These are phyloP conservation scores for Podospora fimiseda DNA, from an alignment of 495 filamentous ascomycete species.

Conservation along the genomic window DNA sequence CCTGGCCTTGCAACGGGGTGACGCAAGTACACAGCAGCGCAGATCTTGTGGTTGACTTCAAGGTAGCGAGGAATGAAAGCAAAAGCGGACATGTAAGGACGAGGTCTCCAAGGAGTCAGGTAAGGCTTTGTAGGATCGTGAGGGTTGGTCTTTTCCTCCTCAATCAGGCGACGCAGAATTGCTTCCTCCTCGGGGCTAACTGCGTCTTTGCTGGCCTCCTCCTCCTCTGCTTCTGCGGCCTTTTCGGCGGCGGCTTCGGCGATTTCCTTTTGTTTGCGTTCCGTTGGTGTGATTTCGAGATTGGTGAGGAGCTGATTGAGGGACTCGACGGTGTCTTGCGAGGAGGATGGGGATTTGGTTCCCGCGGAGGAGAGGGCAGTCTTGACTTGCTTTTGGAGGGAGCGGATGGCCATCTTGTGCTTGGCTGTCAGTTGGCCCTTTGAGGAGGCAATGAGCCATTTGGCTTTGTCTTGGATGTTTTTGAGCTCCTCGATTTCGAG, in stretches of 20 bases:
- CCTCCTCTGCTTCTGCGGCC: neutral
- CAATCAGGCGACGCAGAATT: constrained; percentile 22
- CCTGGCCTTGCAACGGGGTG: constrained; percentile 92
- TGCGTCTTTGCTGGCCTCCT: neutral
- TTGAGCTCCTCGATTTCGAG: constrained; percentile 21
- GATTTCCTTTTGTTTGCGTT: constrained; percentile 45
- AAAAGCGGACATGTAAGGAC: constrained; percentile 81
- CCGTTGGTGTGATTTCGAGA: constrained; percentile 8
- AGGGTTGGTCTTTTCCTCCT: constrained; percentile 55
- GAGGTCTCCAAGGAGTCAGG: constrained; percentile 82
- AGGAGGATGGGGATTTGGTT: constrained; percentile 6
- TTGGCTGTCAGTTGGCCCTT: constrained; percentile 17
- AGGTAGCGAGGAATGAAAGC: constrained; percentile 92
- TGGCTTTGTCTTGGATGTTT: constrained; percentile 19
- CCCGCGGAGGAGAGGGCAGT: constrained; percentile 16
- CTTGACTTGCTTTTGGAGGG: constrained; percentile 26
- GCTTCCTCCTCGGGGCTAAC: neutral
- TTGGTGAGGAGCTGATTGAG: constrained; percentile 21
- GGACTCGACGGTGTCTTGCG: constrained; percentile 5
- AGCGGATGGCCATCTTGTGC: constrained; percentile 33
- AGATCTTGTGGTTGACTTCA: constrained; percentile 95
- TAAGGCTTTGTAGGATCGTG: constrained; percentile 76
- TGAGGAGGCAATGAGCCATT: constrained; percentile 17
- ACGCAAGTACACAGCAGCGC: constrained; percentile 88
- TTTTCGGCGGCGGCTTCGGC: no score